Percentiles rank a stretch among this genome's conserved stretches.
These are phyloP conservation scores for Kwoniella shivajii DNA, from an alignment of 1,284 basidiomycete species.

Conservation along the genomic window DNA sequence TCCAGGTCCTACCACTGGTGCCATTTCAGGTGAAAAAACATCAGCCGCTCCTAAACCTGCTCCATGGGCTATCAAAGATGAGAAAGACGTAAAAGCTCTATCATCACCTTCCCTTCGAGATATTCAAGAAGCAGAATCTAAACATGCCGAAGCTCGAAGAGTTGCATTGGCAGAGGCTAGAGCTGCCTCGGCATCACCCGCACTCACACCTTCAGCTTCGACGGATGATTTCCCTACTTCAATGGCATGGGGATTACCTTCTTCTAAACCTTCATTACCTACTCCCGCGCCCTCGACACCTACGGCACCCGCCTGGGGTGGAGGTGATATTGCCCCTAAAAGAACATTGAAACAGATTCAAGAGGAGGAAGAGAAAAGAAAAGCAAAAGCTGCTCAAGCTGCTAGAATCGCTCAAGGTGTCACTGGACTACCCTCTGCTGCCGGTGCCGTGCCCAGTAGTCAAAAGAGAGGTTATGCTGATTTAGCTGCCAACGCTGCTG, in stretches of 20 bases:
- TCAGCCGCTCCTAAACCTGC: slow-evolving; percentile 39
- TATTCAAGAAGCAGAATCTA: slow-evolving; percentile 92
- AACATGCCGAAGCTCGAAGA: slow-evolving; percentile 66
- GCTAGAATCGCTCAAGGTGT: slow-evolving; percentile 28
- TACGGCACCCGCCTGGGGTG: slow-evolving; percentile 52
- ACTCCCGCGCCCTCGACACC: slow-evolving; percentile 43
- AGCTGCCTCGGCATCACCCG: slow-evolving; percentile 54
- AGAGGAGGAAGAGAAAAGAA: slow-evolving; percentile 89
- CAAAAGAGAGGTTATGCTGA: slow-evolving; percentile 76
- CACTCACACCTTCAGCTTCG: slow-evolving; percentile 42
- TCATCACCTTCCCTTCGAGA: slow-evolving; percentile 73
- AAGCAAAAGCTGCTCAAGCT: slow-evolving; percentile 61
- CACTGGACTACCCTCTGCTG: slow-evolving; percentile 54
- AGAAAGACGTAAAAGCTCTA: slow-evolving; percentile 55
- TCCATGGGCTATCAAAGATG: slow-evolving; percentile 51
- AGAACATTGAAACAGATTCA: slow-evolving; percentile 99
- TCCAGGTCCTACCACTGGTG: slow-evolving; percentile 16
- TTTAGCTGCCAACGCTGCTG: slow-evolving; percentile 74
- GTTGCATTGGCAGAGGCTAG: slow-evolving; percentile 65
- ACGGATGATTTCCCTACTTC: slow-evolving; percentile 43
- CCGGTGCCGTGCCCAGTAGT: slow-evolving; percentile 20
- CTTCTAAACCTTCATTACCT: slow-evolving; percentile 31
- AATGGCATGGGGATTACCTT: slow-evolving; percentile 57
- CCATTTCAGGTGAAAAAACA: slow-evolving; percentile 59
- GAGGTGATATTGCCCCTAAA: slow-evolving; percentile 59